These are phyloP conservation scores for Clarkia xantiana DNA, from an alignment of 345 rosid genomes.

Conservation along the genomic window DNA sequence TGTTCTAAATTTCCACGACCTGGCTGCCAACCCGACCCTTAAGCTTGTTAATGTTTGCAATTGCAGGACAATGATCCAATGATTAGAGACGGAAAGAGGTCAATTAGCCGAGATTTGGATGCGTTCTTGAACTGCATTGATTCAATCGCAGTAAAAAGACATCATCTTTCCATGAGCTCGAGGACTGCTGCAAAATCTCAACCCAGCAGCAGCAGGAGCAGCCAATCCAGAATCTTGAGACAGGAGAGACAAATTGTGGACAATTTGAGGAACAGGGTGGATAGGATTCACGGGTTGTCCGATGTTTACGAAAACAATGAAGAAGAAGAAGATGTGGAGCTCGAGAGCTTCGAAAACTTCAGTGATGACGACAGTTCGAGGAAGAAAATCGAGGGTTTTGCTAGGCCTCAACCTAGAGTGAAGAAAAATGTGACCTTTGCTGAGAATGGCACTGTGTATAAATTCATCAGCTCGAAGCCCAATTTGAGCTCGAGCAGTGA, in stretches of 20 bases:
- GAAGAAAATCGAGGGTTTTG: constrained; percentile 21
- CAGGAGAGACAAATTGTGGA: constrained; percentile 22
- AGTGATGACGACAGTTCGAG: constrained; percentile 15
- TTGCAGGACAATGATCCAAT: constrained; percentile 53
- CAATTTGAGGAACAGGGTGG: constrained; percentile 31
- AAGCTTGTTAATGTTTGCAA: neutral
- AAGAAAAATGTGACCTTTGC: constrained; percentile 40
- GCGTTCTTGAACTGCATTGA: constrained; percentile 51
- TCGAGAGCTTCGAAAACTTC: constrained; percentile 43
- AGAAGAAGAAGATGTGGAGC: constrained; percentile 37
- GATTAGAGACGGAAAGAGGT: constrained; percentile 65
- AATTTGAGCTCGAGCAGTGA: constrained; percentile 27
- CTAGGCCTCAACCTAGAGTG: constrained; percentile 22
- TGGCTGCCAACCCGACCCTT: neutral
- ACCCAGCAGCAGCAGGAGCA: constrained; percentile 4
- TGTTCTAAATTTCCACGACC: neutral
- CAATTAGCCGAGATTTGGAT: constrained; percentile 48
- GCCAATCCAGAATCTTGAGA: constrained; percentile 20
- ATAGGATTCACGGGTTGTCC: constrained; percentile 28
- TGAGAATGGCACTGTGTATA: constrained; percentile 37
- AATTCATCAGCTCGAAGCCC: constrained; percentile 14
- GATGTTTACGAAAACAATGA: constrained; percentile 25
- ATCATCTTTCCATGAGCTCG: constrained; percentile 15
- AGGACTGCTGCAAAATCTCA: no score
- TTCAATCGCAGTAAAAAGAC: constrained; percentile 29